Evolutionary conservation across 2,329 filamentous ascomycete genomes (phyloP).

Genomic region (Ampelomyces quisqualis): DNA sequence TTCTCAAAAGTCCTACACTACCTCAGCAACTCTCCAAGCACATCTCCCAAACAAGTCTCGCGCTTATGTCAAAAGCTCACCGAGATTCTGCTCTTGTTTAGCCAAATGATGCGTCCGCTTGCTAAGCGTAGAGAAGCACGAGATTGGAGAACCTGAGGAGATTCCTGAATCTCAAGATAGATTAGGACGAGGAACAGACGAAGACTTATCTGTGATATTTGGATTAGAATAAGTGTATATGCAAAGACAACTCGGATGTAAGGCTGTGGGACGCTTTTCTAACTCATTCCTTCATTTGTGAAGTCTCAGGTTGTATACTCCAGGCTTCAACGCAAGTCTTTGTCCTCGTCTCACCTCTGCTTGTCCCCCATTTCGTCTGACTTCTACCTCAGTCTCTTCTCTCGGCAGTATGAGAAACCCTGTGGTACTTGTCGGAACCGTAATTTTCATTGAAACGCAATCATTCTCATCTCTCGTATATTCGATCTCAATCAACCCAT

Average conservation of each 20-base stretch:
- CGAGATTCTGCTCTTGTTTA: conserved; percentile 10
- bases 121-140: neutral
- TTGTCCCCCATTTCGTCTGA: conserved; percentile 2
- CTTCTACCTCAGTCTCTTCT: conserved; percentile 10
- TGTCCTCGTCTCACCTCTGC: conserved; percentile 1
- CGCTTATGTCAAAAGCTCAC: conserved; percentile 21
- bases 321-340: conserved; percentile 12
- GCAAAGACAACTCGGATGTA: neutral
- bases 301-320: conserved; percentile 7
- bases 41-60: conserved; percentile 14
- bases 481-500: conserved; percentile 39
- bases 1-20: conserved; percentile 16
- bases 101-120: conserved; percentile 4
- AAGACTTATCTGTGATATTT: conserved; percentile 1
- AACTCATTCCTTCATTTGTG: neutral
- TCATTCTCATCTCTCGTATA: conserved; percentile 12
- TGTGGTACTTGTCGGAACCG: conserved; percentile 27
- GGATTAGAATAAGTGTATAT: neutral
- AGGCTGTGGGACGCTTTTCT: no score
- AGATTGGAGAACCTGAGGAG: neutral
- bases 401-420: conserved; percentile 16
- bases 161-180: neutral
- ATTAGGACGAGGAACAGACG: neutral
- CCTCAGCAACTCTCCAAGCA: conserved; percentile 8
- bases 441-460: conserved; percentile 17